phyloP scores from a whole-genome alignment of 2,329 filamentous ascomycete genomes.

The Aspergillus sp. region DNA sequence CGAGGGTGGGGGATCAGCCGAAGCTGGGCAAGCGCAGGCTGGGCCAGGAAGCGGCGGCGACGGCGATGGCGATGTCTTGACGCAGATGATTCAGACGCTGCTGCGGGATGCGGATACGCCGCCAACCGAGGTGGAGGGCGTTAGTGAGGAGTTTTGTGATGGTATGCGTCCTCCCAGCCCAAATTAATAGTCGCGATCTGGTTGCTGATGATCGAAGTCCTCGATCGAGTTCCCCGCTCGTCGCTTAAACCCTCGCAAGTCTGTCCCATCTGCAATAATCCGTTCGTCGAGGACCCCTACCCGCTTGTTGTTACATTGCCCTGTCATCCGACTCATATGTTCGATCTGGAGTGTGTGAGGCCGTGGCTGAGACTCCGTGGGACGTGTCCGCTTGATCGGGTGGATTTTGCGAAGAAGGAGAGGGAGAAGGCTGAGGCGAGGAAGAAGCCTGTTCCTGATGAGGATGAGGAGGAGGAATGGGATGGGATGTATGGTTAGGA shows the following conservation, averaged over 20 bases:
- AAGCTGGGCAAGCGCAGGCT: too few relatives aligned
- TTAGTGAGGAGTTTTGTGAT: slow-evolving; percentile 52
- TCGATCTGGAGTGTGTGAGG: slow-evolving; percentile 56
- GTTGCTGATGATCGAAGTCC: slow-evolving; percentile 26
- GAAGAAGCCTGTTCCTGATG: slow-evolving; percentile 32
- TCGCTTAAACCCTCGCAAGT: slow-evolving; percentile 43
- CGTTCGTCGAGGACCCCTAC: slow-evolving; percentile 53
- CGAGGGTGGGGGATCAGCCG: slow-evolving; percentile 11
- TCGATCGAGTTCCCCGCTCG: slow-evolving; percentile 51
- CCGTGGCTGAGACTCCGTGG: slow-evolving; percentile 57
- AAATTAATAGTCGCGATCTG: neutral
- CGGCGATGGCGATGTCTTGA: slow-evolving; percentile 38
- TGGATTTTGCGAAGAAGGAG: slow-evolving; percentile 48
- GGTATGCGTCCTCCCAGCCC: slow-evolving; percentile 20
- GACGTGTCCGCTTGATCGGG: slow-evolving; percentile 54
- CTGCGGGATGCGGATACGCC: slow-evolving; percentile 49
- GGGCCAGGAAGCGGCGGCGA: slow-evolving; percentile 23
- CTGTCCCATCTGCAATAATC: slow-evolving; percentile 53
- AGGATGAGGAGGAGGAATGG: slow-evolving; percentile 39
- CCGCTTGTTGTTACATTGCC: slow-evolving; percentile 55
- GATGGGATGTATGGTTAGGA: slow-evolving; percentile 39
- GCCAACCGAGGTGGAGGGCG: slow-evolving; percentile 51
- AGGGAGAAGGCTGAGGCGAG: slow-evolving; percentile 43
- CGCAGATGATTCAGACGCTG: slow-evolving; percentile 47
- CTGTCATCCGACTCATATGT: slow-evolving; percentile 53